Base-by-base conservation (phyloP, 202 grass and related monocot species). In the Dendrocalamus latiflorus region DNA sequence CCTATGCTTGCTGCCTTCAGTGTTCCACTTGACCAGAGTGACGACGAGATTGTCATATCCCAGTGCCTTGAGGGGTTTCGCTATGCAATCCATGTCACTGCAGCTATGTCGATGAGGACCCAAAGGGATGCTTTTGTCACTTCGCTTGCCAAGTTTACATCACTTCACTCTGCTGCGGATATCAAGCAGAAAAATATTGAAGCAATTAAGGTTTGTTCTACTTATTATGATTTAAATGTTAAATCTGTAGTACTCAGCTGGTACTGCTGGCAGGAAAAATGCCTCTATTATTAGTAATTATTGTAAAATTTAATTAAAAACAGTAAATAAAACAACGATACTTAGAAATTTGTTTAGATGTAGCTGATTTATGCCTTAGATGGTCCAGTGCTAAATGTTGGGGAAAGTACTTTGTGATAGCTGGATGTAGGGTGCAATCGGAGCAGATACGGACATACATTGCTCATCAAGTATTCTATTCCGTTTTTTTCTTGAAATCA, bases 1-100 rank as follows among this genome's bases (percentile, higher is more conserved):
- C 96, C 96, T 61, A 99, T 99, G 96, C 83, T 99, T 87, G 96
- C 93, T 57, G 96, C 96, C 39, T 99, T 99, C 86, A 99, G 96
- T 72, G 96, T 99, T 73, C 96, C 96, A 81, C 91, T 99, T 86
- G 96, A 99, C 82, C 93, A 85, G 75, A 99, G 87, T 74, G 96
- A 92, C 17, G 93, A 99, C 15, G 91, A 96, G 81, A 85, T 91
- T 58, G 83, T 95, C 42, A 90, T 94, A 89, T 84, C 89, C 24
- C 91, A 94, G 85, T 99, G 96, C 71, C 87, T 99, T 71, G 91
- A 99, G 87, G 96, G 96, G 73, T 95, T 99, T 87, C 91, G 93
- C 43, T 83, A 86, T 89, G 96, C 96, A 47, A 89, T 99, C 70
- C 96, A 99, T 89, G 93, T 99, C 39, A 99, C 96, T 42, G 93